phyloP scores from a whole-genome alignment of 1,284 basidiomycete genomes.

The Rhodotorula sp. region DNA sequence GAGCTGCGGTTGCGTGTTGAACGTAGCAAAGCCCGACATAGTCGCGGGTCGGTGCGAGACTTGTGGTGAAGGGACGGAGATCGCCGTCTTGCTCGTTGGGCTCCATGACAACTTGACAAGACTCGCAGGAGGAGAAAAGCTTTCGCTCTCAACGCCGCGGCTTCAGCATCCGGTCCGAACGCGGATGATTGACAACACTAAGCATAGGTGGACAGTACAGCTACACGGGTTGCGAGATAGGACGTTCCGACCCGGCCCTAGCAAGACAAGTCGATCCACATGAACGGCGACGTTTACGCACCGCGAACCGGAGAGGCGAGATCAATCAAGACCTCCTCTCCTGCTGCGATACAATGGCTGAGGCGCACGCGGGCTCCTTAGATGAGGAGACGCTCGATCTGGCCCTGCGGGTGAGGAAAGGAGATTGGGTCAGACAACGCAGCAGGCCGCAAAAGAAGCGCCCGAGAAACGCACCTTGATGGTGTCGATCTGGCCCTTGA shows the following conservation, averaged over 20 bases:
- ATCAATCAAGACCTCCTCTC: conserved; percentile 20
- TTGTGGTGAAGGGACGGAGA: neutral
- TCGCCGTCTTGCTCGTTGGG: too few relatives aligned
- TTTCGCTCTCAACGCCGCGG: too few relatives aligned
- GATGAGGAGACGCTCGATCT: conserved; percentile 74
- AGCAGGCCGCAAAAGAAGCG: too few relatives aligned
- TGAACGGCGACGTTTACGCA: too few relatives aligned
- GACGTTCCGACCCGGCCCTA: too few relatives aligned
- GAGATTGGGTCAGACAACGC: neutral
- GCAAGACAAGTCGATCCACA: too few relatives aligned
- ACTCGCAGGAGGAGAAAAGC: too few relatives aligned
- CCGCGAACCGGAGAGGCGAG: neutral
- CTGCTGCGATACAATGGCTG: neutral
- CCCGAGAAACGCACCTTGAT: conserved; percentile 59
- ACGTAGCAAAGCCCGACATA: conserved; percentile 5
- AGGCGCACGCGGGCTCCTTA: conserved; percentile 42
- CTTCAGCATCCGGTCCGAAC: too few relatives aligned
- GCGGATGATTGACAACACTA: neutral
- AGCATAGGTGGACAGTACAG: too few relatives aligned
- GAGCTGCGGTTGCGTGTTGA: neutral
- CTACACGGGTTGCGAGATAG: too few relatives aligned
- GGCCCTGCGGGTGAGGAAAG: conserved; percentile 50
- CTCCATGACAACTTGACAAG: too few relatives aligned
- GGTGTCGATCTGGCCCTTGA: conserved; percentile 83
- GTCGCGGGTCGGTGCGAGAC: neutral